Percentiles rank a stretch among this genome's conserved stretches.
These are phyloP conservation scores for Penicillium cinerascens DNA, from an alignment of 495 filamentous ascomycete genomes.

Conservation along the genomic window DNA sequence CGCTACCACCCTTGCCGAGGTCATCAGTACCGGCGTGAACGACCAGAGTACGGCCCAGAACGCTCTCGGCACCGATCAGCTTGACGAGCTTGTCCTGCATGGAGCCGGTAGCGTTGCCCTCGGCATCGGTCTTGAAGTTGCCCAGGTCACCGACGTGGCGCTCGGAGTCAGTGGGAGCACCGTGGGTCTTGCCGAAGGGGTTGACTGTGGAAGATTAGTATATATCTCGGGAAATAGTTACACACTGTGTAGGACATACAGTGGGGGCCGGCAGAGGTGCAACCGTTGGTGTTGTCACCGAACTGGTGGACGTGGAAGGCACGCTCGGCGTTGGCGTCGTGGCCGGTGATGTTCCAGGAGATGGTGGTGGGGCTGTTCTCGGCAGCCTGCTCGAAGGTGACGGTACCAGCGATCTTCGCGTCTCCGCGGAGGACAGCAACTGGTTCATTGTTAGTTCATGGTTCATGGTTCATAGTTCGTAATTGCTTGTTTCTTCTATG, in stretches of 20 bases:
- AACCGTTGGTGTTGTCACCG: constrained; percentile 99
- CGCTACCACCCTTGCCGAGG: constrained; percentile 81
- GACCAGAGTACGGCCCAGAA: constrained; percentile 93
- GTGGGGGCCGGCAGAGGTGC: constrained; percentile 94
- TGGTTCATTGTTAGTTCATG: constrained; percentile 33
- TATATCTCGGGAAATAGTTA: background rate
- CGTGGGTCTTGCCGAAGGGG: constrained; percentile 87
- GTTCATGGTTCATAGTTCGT: background rate
- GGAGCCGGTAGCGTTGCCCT: constrained; percentile 80
- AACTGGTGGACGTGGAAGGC: constrained; percentile 98
- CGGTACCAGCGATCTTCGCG: constrained; percentile 84
- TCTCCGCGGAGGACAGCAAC: constrained; percentile 97
- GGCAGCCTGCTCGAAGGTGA: constrained; percentile 88
- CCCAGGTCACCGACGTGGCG: constrained; percentile 97
- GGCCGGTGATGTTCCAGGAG: constrained; percentile 85
- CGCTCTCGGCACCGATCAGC: constrained; percentile 91
- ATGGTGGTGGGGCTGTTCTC: constrained; percentile 80
- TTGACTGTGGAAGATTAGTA: constrained; percentile 62
- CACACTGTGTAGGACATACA: constrained; percentile 58
- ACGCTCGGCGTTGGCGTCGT: constrained; percentile 93
- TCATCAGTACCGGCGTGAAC: constrained; percentile 94
- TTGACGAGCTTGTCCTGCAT: constrained; percentile 78
- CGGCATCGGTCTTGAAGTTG: constrained; percentile 90
- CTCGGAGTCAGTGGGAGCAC: constrained; percentile 72
- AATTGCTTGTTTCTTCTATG: too few species aligned